Evolutionary conservation across 176 grass and related monocot genomes (phyloP), one percentile per base, ranked within the genome.

Genomic region (Hyparrhenia diplandra): DNA sequence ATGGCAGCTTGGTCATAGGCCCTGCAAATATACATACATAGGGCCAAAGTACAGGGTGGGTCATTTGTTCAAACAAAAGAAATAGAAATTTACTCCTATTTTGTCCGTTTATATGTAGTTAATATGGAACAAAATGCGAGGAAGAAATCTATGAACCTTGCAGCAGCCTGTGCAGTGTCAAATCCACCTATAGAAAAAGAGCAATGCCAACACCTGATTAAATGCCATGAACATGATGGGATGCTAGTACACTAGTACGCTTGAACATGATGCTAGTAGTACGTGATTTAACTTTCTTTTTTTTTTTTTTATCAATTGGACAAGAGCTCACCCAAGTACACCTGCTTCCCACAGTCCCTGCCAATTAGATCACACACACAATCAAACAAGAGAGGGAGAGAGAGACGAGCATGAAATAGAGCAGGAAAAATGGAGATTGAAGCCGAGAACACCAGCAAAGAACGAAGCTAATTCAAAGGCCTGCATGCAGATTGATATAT

Each of bases 321-420:
- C n/a, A 64, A 36, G 29, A 80, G 45, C 89, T 82, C 85, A 94
- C 92, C 92, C 46, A 94, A 70, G 72, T 94, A 94, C 49, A 94
- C 89, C 70, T 94, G 92, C 74, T 91, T 94, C n/a, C 92, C 84
- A 40, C 84, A 87, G 40, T 94, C 92, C 92, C 92, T 94, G 89
- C 74, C 82, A 40, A 81, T 16, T 40, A 37, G 37, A 40, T 5
- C 36, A 37, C 36, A 37, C 36, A 37, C 36, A 37, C 36, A 37
- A 35, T n/a, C 27, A 52, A 17, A 54, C 6, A n/a, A 55, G 51
- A 13, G 31, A 29, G 20, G n/a, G 52, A 12, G 21, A 59, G 5
- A 3, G 17, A 39, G 64, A 66, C 30, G 34, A 51, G 34, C 29
- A 79, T 24, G 30, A 67, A 79, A 52, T 11, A 28, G 64, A 79